Evolutionary conservation across 2,329 filamentous ascomycete genomes (phyloP).

Genomic region (Cadophora malorum): DNA sequence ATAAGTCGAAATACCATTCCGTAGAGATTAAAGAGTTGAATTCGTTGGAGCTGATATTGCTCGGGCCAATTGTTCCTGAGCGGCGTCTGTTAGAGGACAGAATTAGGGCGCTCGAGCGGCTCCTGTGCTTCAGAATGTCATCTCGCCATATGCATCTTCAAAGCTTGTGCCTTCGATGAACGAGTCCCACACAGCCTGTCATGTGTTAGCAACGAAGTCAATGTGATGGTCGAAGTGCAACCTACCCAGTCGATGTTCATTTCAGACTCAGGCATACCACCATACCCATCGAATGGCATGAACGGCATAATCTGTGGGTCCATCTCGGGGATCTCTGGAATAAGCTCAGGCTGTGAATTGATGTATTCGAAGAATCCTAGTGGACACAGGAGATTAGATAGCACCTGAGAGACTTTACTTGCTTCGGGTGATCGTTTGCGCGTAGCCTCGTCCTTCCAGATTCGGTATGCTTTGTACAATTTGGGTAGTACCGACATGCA

Average conservation of each 20-base stretch:
- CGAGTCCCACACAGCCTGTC: constrained; percentile 41
- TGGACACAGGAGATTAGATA: constrained; percentile 31
- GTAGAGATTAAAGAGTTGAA: constrained; percentile 41
- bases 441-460: constrained; percentile 28
- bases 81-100: not conserved
- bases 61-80: not conserved
- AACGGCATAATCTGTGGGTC: not conserved
- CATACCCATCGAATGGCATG: constrained; percentile 13
- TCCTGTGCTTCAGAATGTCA: constrained; percentile 1
- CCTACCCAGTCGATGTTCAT: constrained; percentile 44
- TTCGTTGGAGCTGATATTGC: not conserved
- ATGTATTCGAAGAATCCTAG: constrained; percentile 26
- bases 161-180: constrained; percentile 41
- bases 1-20: constrained; percentile 51
- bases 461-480: constrained; percentile 28
- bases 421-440: constrained; percentile 28
- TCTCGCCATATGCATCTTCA: constrained; percentile 33
- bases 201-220: constrained; percentile 17
- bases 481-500: constrained; percentile 15
- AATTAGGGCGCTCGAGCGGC: not conserved
- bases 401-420: constrained; percentile 30
- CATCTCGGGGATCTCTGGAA: constrained; percentile 3
- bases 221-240: not conserved
- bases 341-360: not conserved
- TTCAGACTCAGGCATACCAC: constrained; percentile 20